Conservation (phyloP, 2,329 filamentous ascomycete genomes). For the Colletotrichum melonis region DNA sequence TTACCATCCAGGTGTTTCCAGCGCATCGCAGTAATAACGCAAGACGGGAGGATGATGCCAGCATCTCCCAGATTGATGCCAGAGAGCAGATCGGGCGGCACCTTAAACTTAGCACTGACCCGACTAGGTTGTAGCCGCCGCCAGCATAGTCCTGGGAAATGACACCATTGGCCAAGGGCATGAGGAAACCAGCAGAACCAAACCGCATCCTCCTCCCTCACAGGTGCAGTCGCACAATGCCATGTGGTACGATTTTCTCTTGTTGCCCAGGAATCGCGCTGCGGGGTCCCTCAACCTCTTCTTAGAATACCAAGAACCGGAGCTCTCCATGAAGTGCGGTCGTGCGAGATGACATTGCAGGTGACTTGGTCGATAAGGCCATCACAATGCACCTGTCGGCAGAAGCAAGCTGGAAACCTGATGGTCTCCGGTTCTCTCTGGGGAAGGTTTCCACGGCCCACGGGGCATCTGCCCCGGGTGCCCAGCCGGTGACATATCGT, state of each 20-base stretch:
- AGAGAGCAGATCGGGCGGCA: background rate
- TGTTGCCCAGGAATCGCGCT: background rate
- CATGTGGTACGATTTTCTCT: constrained; percentile 26
- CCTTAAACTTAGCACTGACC: background rate
- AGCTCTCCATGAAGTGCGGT: background rate
- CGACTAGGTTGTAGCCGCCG: background rate
- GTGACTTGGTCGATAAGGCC: constrained; percentile 11
- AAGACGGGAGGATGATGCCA: background rate
- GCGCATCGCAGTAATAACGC: background rate
- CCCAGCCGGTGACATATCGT: constrained; percentile 22
- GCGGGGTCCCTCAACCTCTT: background rate
- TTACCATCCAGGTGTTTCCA: constrained; percentile 2
- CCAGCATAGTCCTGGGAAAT: constrained; percentile 3
- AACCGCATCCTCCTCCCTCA: background rate
- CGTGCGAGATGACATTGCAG: background rate
- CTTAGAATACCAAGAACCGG: background rate
- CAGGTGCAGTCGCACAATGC: constrained; percentile 11
- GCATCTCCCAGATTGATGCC: background rate
- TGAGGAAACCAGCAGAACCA: background rate
- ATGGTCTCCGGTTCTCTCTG: background rate
- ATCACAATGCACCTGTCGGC: constrained; percentile 5
- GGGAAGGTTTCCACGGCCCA: background rate
- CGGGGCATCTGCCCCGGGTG: background rate
- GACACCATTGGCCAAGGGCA: constrained; percentile 2
- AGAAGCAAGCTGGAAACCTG: background rate